Evolutionary conservation across 2,329 filamentous ascomycete species (phyloP).

Genomic region (Emergomyces pasteurianus): DNA sequence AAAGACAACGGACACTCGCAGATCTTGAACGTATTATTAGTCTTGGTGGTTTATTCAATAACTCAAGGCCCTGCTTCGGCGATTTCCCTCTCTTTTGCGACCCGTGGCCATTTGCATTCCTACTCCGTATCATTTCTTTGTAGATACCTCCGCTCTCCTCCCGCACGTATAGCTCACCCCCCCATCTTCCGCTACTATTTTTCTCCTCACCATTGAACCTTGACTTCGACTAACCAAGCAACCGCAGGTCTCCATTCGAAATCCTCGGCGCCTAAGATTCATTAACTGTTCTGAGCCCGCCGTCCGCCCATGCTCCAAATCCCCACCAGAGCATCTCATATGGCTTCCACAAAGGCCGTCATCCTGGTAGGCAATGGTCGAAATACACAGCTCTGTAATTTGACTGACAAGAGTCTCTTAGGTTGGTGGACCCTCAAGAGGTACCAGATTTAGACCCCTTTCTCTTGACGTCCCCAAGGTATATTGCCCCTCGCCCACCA

Average conservation of each 20-base stretch:
- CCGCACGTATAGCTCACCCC: not conserved
- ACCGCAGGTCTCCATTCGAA: not conserved
- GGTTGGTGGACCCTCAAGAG: conserved; percentile 91
- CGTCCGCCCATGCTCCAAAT: conserved; percentile 32
- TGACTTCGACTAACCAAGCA: not conserved
- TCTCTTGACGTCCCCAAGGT: conserved; percentile 95
- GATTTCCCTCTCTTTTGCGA: not conserved
- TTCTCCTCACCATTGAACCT: not conserved
- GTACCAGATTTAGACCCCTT: conserved; percentile 87
- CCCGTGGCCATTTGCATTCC: not conserved
- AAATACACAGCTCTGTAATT: conserved; percentile 1
- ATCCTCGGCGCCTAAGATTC: not conserved
- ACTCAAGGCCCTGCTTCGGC: too few species aligned
- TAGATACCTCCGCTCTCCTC: not conserved
- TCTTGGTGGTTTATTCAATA: not conserved
- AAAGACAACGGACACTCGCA: not conserved
- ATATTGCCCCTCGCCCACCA: conserved; percentile 17
- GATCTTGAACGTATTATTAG: not conserved
- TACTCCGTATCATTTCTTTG: not conserved
- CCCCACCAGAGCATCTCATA: conserved; percentile 28
- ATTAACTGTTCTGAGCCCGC: not conserved
- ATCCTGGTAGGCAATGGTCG: conserved; percentile 57
- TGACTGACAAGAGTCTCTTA: conserved; percentile 33
- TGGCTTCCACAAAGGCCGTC: conserved; percentile 74
- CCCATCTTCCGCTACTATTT: too few species aligned